Conservation (phyloP, 140 eudicot species). For the Cichorium intybus region DNA sequence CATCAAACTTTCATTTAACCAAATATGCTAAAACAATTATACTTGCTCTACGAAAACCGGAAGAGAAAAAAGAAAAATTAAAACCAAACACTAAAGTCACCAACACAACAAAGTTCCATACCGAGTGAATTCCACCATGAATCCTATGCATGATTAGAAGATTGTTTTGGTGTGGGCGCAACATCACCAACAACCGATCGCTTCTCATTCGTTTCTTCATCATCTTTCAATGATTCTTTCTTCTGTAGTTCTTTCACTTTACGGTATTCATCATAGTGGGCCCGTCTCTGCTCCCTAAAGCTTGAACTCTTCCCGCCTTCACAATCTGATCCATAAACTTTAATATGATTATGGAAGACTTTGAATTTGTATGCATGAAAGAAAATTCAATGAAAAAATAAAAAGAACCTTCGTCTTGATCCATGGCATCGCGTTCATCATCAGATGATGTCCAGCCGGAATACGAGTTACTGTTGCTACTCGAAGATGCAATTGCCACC, state of each 20-base stretch:
- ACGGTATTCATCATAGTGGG: conserved; percentile 68
- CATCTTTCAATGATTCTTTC: conserved; percentile 37
- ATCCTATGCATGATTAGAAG: conserved; percentile 1
- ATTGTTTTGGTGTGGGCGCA: background rate
- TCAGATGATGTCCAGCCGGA: conserved; percentile 69
- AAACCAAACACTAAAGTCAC: too few relatives aligned
- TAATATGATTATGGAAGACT: background rate
- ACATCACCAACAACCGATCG: conserved; percentile 23
- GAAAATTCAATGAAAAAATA: background rate
- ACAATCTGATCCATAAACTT: conserved; percentile 17
- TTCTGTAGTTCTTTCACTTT: conserved; percentile 58
- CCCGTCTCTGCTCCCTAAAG: conserved; percentile 65
- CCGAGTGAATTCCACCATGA: background rate
- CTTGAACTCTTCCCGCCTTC: conserved; percentile 37
- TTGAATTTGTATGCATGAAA: background rate
- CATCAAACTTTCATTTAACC: background rate
- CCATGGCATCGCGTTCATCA: conserved; percentile 72
- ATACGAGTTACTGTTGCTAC: conserved; percentile 26
- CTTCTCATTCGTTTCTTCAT: background rate
- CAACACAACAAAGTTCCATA: background rate
- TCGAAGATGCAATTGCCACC: conserved; percentile 64
- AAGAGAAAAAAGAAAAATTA: background rate
- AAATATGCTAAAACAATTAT: background rate
- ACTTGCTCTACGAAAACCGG: background rate
- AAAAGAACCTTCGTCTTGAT: conserved; percentile 49